Base-by-base conservation (phyloP, 2,329 filamentous ascomycete genomes). In the Colletotrichum chlorophyti region DNA sequence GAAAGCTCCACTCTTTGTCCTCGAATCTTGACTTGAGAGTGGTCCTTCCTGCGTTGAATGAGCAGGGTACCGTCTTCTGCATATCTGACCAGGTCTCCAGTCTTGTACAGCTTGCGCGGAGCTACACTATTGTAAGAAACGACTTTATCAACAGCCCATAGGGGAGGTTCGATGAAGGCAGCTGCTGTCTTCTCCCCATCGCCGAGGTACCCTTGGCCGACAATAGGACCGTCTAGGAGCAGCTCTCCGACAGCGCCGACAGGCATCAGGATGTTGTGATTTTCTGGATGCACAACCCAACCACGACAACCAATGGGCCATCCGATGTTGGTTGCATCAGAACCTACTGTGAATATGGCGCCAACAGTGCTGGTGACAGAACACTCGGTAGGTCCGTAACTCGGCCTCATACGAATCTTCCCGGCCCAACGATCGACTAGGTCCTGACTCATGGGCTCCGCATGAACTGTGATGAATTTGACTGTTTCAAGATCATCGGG, bases 401-500 rank as follows among this genome's bases (percentile, higher is more conserved):
- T 60, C 12, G 66, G 64, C 35, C 66, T 60, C 12, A 70, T 40
- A 15, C 62, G 61, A 0, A 64, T 46, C 7, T 49, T 55, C 2
- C 52, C 60, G 2, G 63, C 62, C 68, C 67, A 70, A 4, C 54
- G 51, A 5, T 45, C 57, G 1, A 68, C 37, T n/a, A 68, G 54
- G 24, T 64, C 62, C 14, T 63, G 59, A 3, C 59, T 29, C 51
- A 69, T 64, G 17, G 65, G 61, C 40, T 71, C 69, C 1, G 68
- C 68, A 11, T 68, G 66, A 0, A 71, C 58, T 5, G 63, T 62
- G 14, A 81, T 64, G 0, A 75, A 78, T 23, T 70, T 66, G 2
- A 81, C 63, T 1, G 68, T 71, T 0, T 76, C 73, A 0, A 79
- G 65, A 0, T 64, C 60, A 0, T 65, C 60, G 0, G 77, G 72